Evolutionary conservation across 495 filamentous ascomycete genomes (phyloP).

Genomic region (Xylaria castorea): DNA sequence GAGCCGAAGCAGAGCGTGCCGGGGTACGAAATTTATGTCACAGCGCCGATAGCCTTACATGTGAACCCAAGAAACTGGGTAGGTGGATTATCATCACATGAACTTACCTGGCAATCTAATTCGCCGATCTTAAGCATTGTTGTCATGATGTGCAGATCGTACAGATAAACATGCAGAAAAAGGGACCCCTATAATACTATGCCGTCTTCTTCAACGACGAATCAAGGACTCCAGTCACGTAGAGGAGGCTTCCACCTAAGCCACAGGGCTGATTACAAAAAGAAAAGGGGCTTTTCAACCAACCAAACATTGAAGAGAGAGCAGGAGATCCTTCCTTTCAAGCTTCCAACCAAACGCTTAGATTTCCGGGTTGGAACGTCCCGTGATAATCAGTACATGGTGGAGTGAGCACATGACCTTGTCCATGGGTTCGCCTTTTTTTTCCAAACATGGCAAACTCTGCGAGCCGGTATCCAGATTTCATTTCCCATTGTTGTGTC

Average conservation of each 20-base stretch:
- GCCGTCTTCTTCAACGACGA: background rate
- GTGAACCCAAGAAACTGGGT: background rate
- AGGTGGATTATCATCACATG: conserved; percentile 4
- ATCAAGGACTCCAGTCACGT: background rate
- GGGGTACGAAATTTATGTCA: background rate
- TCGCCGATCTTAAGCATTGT: conserved; percentile 8
- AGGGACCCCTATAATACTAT: background rate
- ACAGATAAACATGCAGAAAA: conserved; percentile 18
- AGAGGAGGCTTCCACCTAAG: conserved; percentile 9
- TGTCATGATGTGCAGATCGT: conserved; percentile 24
- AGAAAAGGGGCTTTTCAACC: background rate
- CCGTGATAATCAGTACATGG: background rate
- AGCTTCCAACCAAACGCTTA: background rate
- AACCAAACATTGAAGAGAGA: background rate
- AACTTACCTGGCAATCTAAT: background rate
- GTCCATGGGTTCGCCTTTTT: background rate
- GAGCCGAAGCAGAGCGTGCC: conserved; percentile 3
- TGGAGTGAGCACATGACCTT: conserved; percentile 4
- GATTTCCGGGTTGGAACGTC: background rate
- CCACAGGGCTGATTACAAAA: conserved; percentile 27
- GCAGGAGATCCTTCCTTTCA: background rate
- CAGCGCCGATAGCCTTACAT: background rate
- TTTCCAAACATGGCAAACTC: conserved; percentile 12
- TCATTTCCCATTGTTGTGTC: conserved; percentile 16
- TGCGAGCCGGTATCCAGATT: background rate